Percentiles rank a stretch among this genome's conserved stretches.
Conservation (phyloP, 139 green algal genomes). For the Diplosphaera chodatii region DNA sequence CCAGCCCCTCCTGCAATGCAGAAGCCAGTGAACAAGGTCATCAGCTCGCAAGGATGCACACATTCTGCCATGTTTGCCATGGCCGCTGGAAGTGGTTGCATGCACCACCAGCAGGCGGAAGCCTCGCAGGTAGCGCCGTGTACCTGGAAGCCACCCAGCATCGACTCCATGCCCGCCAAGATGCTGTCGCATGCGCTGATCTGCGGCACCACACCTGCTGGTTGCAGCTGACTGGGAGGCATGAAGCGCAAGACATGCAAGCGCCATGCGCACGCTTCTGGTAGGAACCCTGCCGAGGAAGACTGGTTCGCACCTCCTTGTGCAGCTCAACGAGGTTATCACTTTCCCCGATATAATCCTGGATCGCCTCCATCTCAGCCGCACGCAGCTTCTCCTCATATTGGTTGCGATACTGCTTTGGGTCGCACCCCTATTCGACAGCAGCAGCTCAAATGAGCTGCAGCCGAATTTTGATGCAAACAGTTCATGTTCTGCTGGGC, state of each 20-base stretch:
- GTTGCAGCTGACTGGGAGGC: no score
- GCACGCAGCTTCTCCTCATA: constrained; percentile 76
- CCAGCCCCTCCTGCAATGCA: constrained; percentile 75
- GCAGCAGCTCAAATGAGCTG: no score
- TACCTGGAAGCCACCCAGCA: constrained; percentile 85
- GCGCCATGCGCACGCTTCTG: no score
- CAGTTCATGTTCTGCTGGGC: no score
- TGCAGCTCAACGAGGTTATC: constrained; percentile 86
- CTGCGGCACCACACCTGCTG: constrained; percentile 28
- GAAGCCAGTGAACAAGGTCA: no score
- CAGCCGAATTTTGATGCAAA: no score
- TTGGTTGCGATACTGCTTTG: constrained; percentile 69
- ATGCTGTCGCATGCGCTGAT: constrained; percentile 87
- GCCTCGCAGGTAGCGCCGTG: no score
- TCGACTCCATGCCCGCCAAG: constrained; percentile 78
- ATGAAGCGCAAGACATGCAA: no score
- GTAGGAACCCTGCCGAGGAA: neutral
- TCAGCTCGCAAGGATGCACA: no score
- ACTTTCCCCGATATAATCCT: constrained; percentile 90
- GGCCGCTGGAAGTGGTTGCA: no score
- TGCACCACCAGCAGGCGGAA: no score
- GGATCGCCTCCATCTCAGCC: constrained; percentile 87
- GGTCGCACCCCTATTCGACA: constrained; percentile 28
- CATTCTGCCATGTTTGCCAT: no score
- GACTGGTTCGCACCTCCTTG: constrained; percentile 47